Percentiles rank a stretch among this genome's conserved stretches.
Conservation (phyloP, 1,139 yeast species). For the Zygosaccharomyces sapae region DNA sequence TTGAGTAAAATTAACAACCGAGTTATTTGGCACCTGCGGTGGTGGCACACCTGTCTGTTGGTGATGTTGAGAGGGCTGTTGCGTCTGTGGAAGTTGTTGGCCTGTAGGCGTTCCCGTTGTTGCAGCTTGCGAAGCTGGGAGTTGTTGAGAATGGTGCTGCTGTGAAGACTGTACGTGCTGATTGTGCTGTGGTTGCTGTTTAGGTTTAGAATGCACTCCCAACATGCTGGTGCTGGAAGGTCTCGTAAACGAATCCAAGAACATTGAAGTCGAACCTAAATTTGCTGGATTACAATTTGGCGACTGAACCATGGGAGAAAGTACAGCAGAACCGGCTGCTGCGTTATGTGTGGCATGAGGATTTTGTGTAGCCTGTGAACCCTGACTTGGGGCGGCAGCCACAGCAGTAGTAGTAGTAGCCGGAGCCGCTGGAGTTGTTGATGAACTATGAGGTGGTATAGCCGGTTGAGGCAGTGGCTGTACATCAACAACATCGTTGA, state of each 20-base stretch:
- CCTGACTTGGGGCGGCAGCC: constrained; percentile 2
- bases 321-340: constrained; percentile 30
- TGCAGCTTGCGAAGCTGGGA: constrained; percentile 13
- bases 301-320: constrained; percentile 25
- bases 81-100: constrained; percentile 28
- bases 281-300: constrained; percentile 15
- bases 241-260: constrained; percentile 21
- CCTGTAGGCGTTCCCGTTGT: not conserved
- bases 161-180: constrained; percentile 6
- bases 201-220: constrained; percentile 10
- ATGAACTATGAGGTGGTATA: constrained; percentile 3
- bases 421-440: constrained; percentile 8
- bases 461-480: constrained; percentile 19
- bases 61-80: constrained; percentile 38
- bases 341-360: constrained; percentile 8
- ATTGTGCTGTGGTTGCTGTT: not conserved
- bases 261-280: constrained; percentile 19
- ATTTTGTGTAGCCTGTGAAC: constrained; percentile 3
- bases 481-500: constrained; percentile 27
- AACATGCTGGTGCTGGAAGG: constrained; percentile 10
- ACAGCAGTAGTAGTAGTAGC: constrained; percentile 4
- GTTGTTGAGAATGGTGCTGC: constrained; percentile 10
- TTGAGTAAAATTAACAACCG: constrained; percentile 40
- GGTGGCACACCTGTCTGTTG: constrained; percentile 29
- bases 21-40: constrained; percentile 12